A percentile compares a stretch with the other conserved stretches of the same genome.
Conservation (phyloP, 345 rosid species). For the Tarenaya hassleriana region DNA sequence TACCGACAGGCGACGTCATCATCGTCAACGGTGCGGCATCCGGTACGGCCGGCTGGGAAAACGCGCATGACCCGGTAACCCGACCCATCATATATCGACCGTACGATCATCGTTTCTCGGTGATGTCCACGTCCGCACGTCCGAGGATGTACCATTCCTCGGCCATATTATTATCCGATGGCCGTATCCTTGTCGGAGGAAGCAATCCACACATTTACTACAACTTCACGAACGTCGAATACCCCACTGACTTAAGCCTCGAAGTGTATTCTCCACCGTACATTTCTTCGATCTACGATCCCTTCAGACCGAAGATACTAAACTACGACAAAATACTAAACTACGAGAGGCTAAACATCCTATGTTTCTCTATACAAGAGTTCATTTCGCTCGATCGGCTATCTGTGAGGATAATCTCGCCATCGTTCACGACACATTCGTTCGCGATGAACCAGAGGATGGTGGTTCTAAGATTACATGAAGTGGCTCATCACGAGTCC, state of each 20-base stretch:
- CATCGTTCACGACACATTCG: constrained; percentile 71
- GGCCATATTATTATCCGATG: constrained; percentile 52
- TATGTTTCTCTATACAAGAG: constrained; percentile 32
- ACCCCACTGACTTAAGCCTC: constrained; percentile 73
- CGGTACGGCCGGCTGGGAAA: constrained; percentile 81
- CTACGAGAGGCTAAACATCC: constrained; percentile 27
- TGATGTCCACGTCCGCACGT: constrained; percentile 39
- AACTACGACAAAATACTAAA: constrained; percentile 19
- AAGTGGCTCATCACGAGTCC: not conserved
- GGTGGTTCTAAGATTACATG: constrained; percentile 44
- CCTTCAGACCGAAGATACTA: constrained; percentile 39
- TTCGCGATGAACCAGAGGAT: constrained; percentile 79
- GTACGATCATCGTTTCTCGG: constrained; percentile 30
- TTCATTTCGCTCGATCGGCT: constrained; percentile 25
- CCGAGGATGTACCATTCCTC: constrained; percentile 85
- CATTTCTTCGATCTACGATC: constrained; percentile 31
- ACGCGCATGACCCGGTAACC: constrained; percentile 37
- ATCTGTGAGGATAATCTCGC: constrained; percentile 52
- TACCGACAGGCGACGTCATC: constrained; percentile 61
- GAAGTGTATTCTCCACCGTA: constrained; percentile 71
- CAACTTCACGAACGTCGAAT: constrained; percentile 52
- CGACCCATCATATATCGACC: constrained; percentile 56
- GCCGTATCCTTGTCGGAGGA: too few relatives aligned
- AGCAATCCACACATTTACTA: constrained; percentile 55
- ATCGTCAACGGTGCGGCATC: constrained; percentile 56